Conservation (phyloP, 331 rosid genomes). For the Pyracantha coccinea region DNA sequence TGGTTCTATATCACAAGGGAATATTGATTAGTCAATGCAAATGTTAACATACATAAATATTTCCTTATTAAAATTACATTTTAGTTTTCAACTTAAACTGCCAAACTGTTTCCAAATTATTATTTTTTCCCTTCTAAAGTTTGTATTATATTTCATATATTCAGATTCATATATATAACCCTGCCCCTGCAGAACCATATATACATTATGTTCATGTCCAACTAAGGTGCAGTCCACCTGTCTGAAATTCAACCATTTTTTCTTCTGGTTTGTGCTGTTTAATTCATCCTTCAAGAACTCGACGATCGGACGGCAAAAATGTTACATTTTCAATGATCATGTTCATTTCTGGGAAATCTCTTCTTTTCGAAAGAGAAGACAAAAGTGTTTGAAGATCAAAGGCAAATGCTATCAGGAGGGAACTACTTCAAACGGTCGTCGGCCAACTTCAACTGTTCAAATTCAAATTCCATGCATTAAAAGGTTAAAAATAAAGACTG, state of each 20-base stretch:
- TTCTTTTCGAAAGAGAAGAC: constrained; percentile 17
- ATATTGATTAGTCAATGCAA: too few species aligned
- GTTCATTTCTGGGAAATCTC: constrained; percentile 14
- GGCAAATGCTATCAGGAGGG: constrained; percentile 50
- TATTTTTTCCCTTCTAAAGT: neutral
- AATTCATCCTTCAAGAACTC: neutral
- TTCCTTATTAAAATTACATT: too few species aligned
- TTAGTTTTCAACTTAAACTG: neutral
- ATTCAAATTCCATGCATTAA: constrained; percentile 40
- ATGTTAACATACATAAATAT: too few species aligned
- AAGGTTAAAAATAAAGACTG: constrained; percentile 32
- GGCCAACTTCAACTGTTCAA: constrained; percentile 30
- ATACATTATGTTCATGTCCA: constrained; percentile 7
- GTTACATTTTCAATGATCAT: constrained; percentile 6
- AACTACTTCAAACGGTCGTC: constrained; percentile 45
- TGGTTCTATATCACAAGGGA: neutral
- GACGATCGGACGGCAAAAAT: neutral
- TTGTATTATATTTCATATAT: neutral
- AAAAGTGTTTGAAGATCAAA: constrained; percentile 13
- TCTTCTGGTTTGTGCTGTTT: constrained; percentile 21
- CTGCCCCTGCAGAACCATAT: neutral
- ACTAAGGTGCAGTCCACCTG: constrained; percentile 8
- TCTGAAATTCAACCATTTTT: constrained; percentile 22
- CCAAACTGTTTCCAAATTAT: neutral
- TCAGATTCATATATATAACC: neutral